Evolutionary conservation across 139 green algal species (phyloP), one percentile per base, ranked within the genome.

Genomic region (Closterium sp.): DNA sequence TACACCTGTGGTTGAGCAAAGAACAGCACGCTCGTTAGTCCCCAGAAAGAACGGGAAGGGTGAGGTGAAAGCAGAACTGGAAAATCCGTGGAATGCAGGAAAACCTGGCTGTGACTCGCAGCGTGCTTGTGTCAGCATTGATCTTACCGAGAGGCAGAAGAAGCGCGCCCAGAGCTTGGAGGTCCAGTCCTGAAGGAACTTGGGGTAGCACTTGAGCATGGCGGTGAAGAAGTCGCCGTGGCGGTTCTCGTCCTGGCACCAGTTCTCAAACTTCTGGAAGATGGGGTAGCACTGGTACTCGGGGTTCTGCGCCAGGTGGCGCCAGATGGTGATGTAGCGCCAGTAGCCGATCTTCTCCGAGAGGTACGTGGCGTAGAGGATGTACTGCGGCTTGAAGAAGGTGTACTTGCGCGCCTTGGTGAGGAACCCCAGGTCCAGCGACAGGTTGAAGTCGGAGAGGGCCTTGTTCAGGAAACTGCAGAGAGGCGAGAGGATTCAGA

Each of bases 251-350:
- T 96, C 96, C 95, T 99, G 98, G 96, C 98, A 99, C 98, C 98
- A 99, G 97, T 99, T 99, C 97, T 99, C 98, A 94, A 99, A 99
- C 96, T 99, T 99, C 95, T 98, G 96, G 92, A 99, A 99, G 89
- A 99, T 96, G 8, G 98, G 98, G 96, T 99, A 99, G 88, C 99
- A 94, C 97, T 92, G 96, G 94, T 97, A 97, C 93, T 99, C 97
- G 21, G 98, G 98, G 96, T 99, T 98, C 88, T 95, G 91, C 96
- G 98, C 96, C 92, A 99, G 95, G 93, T 98, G 97, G 87, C 97
- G 89, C 95, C 98, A 98, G 95, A 98, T 98, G 91, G 94, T 96
- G 95, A 98, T 99, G 96, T 99, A 99, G 89, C 98, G 95, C 98
- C 98, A 99, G 98, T 99, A 99, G 83, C 98, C 98, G 91, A 99